Evolutionary conservation across 805 yeast genomes (phyloP), one percentile per base, ranked within the genome.

Genomic region (Limtongia smithiae): DNA sequence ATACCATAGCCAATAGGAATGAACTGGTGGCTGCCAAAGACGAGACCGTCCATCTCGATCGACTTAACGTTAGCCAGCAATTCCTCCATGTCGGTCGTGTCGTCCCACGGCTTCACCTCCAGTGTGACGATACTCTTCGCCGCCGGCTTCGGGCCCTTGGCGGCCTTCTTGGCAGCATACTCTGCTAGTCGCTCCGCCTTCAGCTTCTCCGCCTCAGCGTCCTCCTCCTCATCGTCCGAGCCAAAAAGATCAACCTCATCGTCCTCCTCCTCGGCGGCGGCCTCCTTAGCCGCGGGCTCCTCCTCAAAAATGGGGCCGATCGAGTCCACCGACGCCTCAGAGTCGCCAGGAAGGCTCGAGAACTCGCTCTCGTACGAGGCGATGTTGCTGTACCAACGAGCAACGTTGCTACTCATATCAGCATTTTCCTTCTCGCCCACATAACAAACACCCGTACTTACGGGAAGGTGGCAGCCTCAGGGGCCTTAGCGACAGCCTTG

Each of bases 71-170:
- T 80, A 58, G 84, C 90, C 64, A 87, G 73, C 76, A 93, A 70
- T 73, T 83, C 83, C 58, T 93, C 95, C 71, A 93, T 79, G 71
- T 91, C 83, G 65, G 99, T 93, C 81, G 93, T 97, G 69, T 93
- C 98, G 75, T 93, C 98, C 99, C 99, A 93, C 77, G 97, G 97
- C 83, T 93, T 93, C 66, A 93, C 95, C 66, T 93, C 98, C 66
- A 93, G 70, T 68, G 99, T 91, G 68, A 93, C 96, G 63, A 89
- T 77, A 57, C 97, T 87, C 81, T 93, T 93, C 70, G 98, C 97
- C 74, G 96, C 96, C 68, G 97, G 89, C 82, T 89, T 89, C 67
- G 97, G 88, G 71, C 94, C 94, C 78, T 85, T 85, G 64, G 91
- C 83, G 63, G 96, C 96, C 84, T 93, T 93, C 83, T 85, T 89